These are phyloP conservation scores for Heliamphora pulchella DNA, from an alignment of 179 eudicot genomes.

Conservation along the genomic window DNA sequence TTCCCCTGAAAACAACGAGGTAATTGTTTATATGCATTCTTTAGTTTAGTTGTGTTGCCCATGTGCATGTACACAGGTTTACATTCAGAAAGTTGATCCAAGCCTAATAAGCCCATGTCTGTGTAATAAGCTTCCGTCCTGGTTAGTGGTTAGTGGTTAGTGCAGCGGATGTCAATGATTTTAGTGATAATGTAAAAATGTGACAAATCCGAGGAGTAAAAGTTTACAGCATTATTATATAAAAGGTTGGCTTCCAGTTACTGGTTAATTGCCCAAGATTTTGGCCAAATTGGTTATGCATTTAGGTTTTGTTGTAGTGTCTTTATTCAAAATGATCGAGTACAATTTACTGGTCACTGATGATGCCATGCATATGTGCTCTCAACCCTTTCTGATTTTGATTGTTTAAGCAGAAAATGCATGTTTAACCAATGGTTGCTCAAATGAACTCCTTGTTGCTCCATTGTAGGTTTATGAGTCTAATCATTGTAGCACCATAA, in stretches of 20 bases:
- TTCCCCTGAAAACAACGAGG: conserved; percentile 86
- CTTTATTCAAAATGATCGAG: conserved; percentile 3
- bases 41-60: not conserved
- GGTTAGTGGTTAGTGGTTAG: not conserved
- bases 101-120: not conserved
- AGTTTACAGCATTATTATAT: not conserved
- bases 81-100: not conserved
- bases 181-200: not conserved
- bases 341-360: not conserved
- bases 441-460: conserved; percentile 2
- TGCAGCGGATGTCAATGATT: not conserved
- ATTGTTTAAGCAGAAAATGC: not conserved
- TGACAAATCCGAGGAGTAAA: not conserved
- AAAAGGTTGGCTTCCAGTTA: not conserved
- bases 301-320: not conserved
- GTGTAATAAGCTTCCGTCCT: not conserved
- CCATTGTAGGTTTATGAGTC: conserved; percentile 75
- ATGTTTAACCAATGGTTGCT: not conserved
- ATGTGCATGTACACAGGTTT: not conserved
- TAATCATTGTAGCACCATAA: conserved; percentile 41
- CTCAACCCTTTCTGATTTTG: not conserved
- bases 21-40: conserved; percentile 19
- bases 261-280: not conserved
- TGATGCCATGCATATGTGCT: not conserved
- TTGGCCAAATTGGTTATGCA: not conserved